Percentiles rank a stretch among this genome's conserved stretches.
Evolutionary conservation across 768 basidiomycete species (phyloP).

Genomic region (Termitomyces sp.): DNA sequence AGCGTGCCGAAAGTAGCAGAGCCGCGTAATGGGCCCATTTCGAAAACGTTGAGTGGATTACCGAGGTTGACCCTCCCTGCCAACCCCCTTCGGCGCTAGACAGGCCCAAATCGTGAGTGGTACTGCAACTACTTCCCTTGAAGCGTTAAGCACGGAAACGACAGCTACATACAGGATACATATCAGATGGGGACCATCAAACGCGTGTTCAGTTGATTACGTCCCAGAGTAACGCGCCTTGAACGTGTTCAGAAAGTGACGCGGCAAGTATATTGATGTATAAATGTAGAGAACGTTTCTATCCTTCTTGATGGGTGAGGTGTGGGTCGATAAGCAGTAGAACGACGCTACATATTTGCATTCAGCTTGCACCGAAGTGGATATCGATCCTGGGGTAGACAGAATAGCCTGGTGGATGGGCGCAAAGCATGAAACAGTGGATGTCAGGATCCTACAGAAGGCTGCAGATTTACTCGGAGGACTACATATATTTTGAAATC

Average conservation of each 20-base stretch:
- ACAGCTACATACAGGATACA: neutral
- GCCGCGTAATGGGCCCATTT: neutral
- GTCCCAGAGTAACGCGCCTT: neutral
- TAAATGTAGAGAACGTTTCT: slow-evolving; percentile 1
- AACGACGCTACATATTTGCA: neutral
- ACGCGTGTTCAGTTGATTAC: slow-evolving; percentile 7
- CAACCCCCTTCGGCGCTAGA: neutral
- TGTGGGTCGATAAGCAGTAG: neutral
- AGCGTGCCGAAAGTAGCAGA: neutral
- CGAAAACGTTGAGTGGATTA: neutral
- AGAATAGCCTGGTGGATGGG: neutral
- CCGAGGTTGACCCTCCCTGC: neutral
- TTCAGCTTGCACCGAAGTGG: neutral
- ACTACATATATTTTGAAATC: neutral
- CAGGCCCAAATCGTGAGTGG: neutral
- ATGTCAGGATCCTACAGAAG: neutral
- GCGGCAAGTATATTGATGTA: slow-evolving; percentile 1
- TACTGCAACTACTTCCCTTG: neutral
- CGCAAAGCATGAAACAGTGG: neutral
- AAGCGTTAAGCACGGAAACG: neutral
- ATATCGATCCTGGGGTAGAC: neutral
- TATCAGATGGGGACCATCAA: neutral
- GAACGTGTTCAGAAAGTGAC: slow-evolving; percentile 7
- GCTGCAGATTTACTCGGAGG: neutral
- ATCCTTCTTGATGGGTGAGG: neutral